These are phyloP conservation scores for Salix caprea DNA, from an alignment of 345 rosid species.

Conservation along the genomic window DNA sequence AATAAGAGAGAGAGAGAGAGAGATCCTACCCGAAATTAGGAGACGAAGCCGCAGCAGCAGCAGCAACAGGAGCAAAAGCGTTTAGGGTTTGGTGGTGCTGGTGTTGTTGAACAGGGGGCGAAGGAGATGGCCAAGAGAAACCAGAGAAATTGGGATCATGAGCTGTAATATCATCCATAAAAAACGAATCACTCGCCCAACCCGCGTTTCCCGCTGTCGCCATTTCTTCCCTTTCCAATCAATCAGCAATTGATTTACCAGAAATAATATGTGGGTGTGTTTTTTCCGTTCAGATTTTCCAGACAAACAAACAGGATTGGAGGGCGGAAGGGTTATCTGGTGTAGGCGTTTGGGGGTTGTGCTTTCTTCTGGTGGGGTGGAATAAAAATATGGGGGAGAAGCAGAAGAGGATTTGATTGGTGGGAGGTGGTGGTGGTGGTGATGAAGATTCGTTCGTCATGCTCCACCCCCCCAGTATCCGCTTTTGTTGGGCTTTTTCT, in stretches of 20 bases:
- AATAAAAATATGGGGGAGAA: not conserved
- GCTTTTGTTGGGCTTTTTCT: not conserved
- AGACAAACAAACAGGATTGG: not conserved
- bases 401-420: not conserved
- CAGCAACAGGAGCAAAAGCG: not conserved
- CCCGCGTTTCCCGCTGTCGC: conserved; percentile 56
- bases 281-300: not conserved
- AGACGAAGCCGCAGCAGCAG: conserved; percentile 16
- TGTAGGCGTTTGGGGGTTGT: not conserved
- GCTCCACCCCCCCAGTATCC: not conserved
- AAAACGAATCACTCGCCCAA: conserved; percentile 56
- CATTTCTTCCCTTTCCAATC: not conserved
- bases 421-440: not conserved
- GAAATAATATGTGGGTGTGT: not conserved
- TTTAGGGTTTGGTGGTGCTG: conserved; percentile 35
- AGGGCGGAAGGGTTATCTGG: not conserved
- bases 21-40: conserved; percentile 53
- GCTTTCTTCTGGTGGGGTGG: not conserved
- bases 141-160: conserved; percentile 50
- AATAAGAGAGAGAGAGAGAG: not conserved
- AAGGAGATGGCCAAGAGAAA: conserved; percentile 62
- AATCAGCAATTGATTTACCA: not conserved
- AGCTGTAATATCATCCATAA: conserved; percentile 73
- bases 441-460: not conserved
- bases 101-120: not conserved